Evolutionary conservation across 2,329 filamentous ascomycete species (phyloP).

Genomic region (Colletotrichum camelliae): DNA sequence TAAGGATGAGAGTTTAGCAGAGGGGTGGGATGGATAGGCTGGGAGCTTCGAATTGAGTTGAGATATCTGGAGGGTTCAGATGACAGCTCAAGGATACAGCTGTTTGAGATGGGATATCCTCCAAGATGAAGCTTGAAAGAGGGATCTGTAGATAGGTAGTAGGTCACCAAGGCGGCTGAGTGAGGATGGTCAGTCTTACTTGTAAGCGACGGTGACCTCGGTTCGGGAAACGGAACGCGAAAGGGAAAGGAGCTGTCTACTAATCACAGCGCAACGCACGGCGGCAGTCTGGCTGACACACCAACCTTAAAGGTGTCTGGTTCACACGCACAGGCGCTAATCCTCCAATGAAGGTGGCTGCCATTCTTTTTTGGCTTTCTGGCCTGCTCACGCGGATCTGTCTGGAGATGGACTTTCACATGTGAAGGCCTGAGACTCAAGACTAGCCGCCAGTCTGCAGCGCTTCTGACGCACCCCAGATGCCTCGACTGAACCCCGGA

Average conservation of each 20-base stretch:
- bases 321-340: background rate
- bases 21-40: background rate
- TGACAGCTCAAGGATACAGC: background rate
- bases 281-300: background rate
- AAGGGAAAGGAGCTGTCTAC: background rate
- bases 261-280: background rate
- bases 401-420: slow-evolving; percentile 3
- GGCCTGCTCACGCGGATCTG: background rate
- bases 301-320: background rate
- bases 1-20: background rate
- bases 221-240: background rate
- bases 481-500: background rate
- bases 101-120: background rate
- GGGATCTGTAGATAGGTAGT: background rate
- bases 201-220: slow-evolving; percentile 7
- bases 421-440: background rate
- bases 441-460: background rate
- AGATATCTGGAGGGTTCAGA: background rate
- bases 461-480: slow-evolving; percentile 9
- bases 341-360: background rate
- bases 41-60: background rate
- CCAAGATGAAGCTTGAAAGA: background rate
- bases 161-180: background rate
- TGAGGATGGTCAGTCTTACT: background rate
- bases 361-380: background rate